Evolutionary conservation across 2,329 filamentous ascomycete genomes (phyloP).

Genomic region (Plenodomus lindquistii): DNA sequence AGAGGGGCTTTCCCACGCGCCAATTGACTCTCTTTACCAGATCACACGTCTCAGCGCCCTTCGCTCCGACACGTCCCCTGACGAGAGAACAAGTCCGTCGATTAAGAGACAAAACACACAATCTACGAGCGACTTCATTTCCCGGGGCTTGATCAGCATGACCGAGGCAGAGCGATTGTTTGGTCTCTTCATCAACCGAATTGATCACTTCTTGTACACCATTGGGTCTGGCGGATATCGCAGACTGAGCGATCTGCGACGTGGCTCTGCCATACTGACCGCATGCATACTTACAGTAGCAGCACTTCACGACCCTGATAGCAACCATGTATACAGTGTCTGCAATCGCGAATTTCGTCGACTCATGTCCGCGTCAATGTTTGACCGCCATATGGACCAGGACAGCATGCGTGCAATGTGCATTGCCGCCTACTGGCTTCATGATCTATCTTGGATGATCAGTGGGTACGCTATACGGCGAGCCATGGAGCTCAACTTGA

Average conservation of each 20-base stretch:
- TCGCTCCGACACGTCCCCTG: conserved; percentile 45
- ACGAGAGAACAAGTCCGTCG: conserved; percentile 32
- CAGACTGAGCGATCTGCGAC: conserved; percentile 53
- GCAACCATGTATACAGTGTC: conserved; percentile 55
- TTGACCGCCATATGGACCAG: conserved; percentile 60
- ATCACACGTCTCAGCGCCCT: conserved; percentile 48
- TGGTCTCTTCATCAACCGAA: conserved; percentile 47
- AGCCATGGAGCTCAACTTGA: conserved; percentile 54
- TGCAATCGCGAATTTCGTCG: conserved; percentile 63
- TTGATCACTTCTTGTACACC: conserved; percentile 55
- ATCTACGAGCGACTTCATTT: conserved; percentile 53
- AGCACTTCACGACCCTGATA: conserved; percentile 61
- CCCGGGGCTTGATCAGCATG: conserved; percentile 51
- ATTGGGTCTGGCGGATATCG: conserved; percentile 51
- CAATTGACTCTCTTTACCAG: conserved; percentile 55
- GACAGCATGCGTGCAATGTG: conserved; percentile 64
- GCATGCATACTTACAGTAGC: conserved; percentile 62
- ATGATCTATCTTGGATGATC: conserved; percentile 65
- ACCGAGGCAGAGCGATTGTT: conserved; percentile 50
- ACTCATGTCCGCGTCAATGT: conserved; percentile 61
- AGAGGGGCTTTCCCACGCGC: conserved; percentile 36
- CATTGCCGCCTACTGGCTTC: conserved; percentile 65
- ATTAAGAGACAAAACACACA: conserved; percentile 5
- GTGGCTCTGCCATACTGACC: conserved; percentile 59
- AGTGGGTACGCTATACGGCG: conserved; percentile 59